phyloP scores from a whole-genome alignment of 2,329 filamentous ascomycete species.

The Fusarium sp. region DNA sequence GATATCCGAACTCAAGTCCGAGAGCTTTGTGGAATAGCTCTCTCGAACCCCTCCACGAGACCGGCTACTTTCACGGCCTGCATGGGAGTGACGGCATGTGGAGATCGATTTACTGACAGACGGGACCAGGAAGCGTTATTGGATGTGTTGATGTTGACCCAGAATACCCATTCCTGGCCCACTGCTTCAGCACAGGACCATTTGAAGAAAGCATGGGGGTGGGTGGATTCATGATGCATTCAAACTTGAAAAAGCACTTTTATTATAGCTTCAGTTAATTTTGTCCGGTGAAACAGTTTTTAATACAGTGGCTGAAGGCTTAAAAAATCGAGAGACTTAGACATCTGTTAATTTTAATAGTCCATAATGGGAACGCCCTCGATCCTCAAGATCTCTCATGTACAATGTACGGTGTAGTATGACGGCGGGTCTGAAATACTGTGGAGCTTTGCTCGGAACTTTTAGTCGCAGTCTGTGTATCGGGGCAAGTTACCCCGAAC shows the following conservation, averaged over 20 bases:
- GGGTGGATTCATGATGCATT: conserved; percentile 41
- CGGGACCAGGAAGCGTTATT: conserved; percentile 60
- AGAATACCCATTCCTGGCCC: conserved; percentile 62
- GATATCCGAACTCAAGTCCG: conserved; percentile 52
- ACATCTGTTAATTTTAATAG: neutral
- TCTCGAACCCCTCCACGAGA: conserved; percentile 64
- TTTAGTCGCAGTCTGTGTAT: neutral
- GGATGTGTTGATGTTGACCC: conserved; percentile 57
- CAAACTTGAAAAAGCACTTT: neutral
- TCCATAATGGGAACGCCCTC: neutral
- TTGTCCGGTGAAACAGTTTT: no score
- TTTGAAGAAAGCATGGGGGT: conserved; percentile 61
- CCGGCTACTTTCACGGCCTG: conserved; percentile 66
- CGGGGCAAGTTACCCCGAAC: neutral
- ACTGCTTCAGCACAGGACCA: conserved; percentile 58
- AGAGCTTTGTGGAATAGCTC: conserved; percentile 66
- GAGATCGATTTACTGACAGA: conserved; percentile 59
- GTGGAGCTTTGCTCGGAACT: neutral
- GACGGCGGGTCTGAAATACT: neutral
- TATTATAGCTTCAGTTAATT: neutral
- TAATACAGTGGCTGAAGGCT: no score
- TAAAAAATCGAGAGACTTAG: rapidly evolving
- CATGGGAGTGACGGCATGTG: conserved; percentile 62
- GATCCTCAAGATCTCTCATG: neutral
- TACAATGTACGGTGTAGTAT: no score